Base-by-base conservation (phyloP, 2,329 filamentous ascomycete genomes). In the Fusarium hostae region DNA sequence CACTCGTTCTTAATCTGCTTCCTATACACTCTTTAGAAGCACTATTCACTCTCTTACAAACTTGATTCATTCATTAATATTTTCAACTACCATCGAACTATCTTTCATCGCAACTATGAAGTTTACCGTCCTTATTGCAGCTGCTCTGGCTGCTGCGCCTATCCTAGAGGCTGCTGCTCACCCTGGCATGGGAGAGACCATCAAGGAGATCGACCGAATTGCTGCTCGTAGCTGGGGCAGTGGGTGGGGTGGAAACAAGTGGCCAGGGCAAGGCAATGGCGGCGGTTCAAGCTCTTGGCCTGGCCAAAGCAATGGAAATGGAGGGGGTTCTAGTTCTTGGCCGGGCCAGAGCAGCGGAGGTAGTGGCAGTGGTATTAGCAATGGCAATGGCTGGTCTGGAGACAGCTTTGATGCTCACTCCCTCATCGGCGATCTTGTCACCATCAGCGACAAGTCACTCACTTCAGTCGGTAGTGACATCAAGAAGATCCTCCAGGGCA, bases 391-490 rank as follows among this genome's bases (percentile, higher is more conserved):
- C 34, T 71, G 68, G 68, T 50, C 68, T 37, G 44, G 54, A 26
- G 65, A 70, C 43, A 58, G 7, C 48, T 75, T 74, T 45, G 57
- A 75, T 39, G 50, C 75, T 15, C 52, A 71, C 44, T 76, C 77
- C 44, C 71, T 81, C 34, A 74, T 86, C 15, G 84, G 83, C 18
- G 84, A 86, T 62, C 80, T 86, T 13, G 66, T 71, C 24, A 76
- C 60, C 1, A 72, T 83, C 5, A 60, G 63, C 1, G 75, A 76
- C 56, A 71, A 64, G 15, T 68, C 80, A n/a, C 79, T 83, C 22
- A 80, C 80, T 5, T 59, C 72, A 6, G 78, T 79, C 2, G 83
- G 82, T n/a, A 57, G 74, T 20, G 73, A 77, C 18, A 81, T 86
- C 75, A 81, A 81, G 68, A 72, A 74, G 9, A 79, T 85, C 41